Evolutionary conservation across 2,329 filamentous ascomycete species (phyloP), one percentile per base, ranked within the genome.

Genomic region (Plectosphaerella cucumerina): DNA sequence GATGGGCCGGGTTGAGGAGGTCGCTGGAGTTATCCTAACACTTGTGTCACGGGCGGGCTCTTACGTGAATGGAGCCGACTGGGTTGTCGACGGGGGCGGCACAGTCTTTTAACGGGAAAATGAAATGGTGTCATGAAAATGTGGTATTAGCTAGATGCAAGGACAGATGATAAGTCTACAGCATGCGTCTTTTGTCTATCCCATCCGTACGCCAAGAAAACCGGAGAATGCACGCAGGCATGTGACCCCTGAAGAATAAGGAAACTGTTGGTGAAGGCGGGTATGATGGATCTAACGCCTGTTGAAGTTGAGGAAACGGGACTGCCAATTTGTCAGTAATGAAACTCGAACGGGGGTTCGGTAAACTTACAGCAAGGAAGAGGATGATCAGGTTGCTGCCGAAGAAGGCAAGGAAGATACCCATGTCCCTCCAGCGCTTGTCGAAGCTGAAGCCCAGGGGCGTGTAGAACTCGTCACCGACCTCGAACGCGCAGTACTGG

Each of bases 381-480:
- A 83, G 62, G 54, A 84, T 79, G 23, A 89, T 78, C 60, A 94
- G 63, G 66, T 95, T 96, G 63, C 85, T 90, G 14, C 70, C 89
- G 49, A 95, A 78, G 62, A 91, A 96, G 1, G 85, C 86, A 31
- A 80, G 59, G 58, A 86, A 86, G 55, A 96, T 95, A 2, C 90
- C 91, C 51, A 94, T 52, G 59, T 96, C 90, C 50, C 90, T 80
- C 90, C 90, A 96, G 15, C 90, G 74, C 56, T 88, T 69, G 42
- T 73, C 71, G 60, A 86, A 96, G 3, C 70, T 72, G 61, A 95
- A 79, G 3, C 79, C 77, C 17, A 95, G 76, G 0, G 81, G 76
- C 49, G 72, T 63, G 63, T 89, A 95, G 62, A 93, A 96, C 70
- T 96, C 77, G 57, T 96, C 87, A 26, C 90, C 91, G 12, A 89